These are phyloP conservation scores for Iberis pinnata DNA, from an alignment of 345 rosid species.

Conservation along the genomic window DNA sequence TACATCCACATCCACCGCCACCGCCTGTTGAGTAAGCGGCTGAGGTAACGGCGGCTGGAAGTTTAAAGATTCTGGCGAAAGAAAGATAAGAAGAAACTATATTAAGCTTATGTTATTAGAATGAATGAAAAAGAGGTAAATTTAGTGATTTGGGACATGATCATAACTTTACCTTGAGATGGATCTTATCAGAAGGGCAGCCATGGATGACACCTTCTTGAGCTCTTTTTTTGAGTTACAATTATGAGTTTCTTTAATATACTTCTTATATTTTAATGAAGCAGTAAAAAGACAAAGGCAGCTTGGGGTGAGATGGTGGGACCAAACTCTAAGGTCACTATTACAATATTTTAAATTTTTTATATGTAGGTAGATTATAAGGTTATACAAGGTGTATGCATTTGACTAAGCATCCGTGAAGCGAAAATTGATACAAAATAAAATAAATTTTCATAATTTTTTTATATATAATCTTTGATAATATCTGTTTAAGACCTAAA, in stretches of 20 bases:
- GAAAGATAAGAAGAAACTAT: not conserved
- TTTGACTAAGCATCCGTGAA: too few species aligned
- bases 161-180: constrained; percentile 14
- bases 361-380: not conserved
- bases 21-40: constrained; percentile 17
- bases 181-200: constrained; percentile 15
- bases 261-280: not conserved
- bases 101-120: not conserved
- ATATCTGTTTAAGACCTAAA: too few species aligned
- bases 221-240: not conserved
- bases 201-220: constrained; percentile 14
- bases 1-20: not conserved
- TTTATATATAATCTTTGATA: too few species aligned
- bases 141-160: not conserved
- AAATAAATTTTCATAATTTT: too few species aligned
- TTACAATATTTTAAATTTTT: not conserved
- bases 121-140: not conserved
- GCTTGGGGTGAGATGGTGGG: too few species aligned
- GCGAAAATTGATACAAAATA: too few species aligned
- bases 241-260: not conserved
- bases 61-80: constrained; percentile 10
- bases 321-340: not conserved
- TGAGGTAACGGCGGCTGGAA: constrained; percentile 13
- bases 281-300: not conserved
- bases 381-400: too few species aligned